phyloP scores from a whole-genome alignment of 2,329 filamentous ascomycete genomes.

The Xylaria sp. region DNA sequence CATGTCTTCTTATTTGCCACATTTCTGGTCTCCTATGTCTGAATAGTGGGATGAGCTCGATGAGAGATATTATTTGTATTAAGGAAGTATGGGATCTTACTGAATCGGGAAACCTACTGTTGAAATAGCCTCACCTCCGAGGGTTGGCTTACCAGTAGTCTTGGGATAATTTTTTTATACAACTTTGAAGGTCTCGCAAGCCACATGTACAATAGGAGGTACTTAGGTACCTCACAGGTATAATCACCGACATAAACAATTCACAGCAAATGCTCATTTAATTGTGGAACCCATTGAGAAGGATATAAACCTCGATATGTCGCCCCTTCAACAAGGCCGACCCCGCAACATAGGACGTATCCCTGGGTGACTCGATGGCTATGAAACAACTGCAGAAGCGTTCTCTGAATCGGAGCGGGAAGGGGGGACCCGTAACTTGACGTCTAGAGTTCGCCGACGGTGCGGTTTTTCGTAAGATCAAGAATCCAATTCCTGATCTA shows the following conservation, averaged over 20 bases:
- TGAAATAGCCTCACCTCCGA: not conserved
- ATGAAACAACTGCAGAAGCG: slow-evolving; percentile 31
- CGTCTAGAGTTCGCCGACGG: slow-evolving; percentile 26
- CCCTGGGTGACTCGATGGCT: slow-evolving; percentile 31
- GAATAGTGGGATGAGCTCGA: not conserved
- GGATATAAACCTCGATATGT: not conserved
- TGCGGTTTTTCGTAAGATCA: slow-evolving; percentile 30
- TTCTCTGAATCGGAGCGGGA: slow-evolving; percentile 26
- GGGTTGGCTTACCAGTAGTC: not conserved
- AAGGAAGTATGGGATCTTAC: not conserved
- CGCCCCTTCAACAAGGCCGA: not conserved
- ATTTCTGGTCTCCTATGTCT: not conserved
- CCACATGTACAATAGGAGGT: not conserved
- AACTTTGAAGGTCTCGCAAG: not conserved
- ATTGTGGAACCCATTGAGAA: not conserved
- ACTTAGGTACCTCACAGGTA: not conserved
- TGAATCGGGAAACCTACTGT: not conserved
- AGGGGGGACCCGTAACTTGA: slow-evolving; percentile 20
- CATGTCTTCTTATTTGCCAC: not conserved
- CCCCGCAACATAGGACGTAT: slow-evolving; percentile 31
- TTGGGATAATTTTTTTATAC: not conserved
- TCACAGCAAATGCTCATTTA: not conserved
- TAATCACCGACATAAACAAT: no score
- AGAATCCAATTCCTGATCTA: slow-evolving; percentile 21
- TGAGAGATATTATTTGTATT: not conserved